Conservation (phyloP, 345 rosid species). For the Hirschfeldia incana region DNA sequence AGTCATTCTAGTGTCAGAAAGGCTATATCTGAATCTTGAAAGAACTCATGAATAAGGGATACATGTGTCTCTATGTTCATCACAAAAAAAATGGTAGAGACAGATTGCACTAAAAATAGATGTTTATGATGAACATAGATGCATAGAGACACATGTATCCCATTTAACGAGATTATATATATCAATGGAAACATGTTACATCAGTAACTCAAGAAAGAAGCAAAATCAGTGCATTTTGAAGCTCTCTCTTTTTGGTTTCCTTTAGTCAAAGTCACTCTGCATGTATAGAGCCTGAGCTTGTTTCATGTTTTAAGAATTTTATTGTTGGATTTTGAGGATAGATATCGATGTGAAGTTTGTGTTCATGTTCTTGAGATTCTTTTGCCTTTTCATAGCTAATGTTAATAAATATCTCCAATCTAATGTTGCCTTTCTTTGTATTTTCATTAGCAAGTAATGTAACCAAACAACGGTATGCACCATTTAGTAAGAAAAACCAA, state of each 20-base stretch:
- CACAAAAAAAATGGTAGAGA: too few relatives aligned
- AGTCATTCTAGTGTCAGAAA: too few relatives aligned
- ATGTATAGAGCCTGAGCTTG: conserved; percentile 37
- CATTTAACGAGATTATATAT: conserved; percentile 14
- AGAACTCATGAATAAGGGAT: too few relatives aligned
- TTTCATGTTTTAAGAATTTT: conserved; percentile 29
- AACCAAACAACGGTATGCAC: neutral
- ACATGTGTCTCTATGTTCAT: too few relatives aligned
- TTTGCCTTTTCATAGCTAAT: conserved; percentile 24
- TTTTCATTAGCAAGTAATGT: neutral
- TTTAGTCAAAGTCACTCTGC: conserved; percentile 14
- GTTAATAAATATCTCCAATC: conserved; percentile 15
- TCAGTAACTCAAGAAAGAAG: conserved; percentile 31
- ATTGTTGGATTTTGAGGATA: conserved; percentile 20
- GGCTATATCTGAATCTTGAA: too few relatives aligned
- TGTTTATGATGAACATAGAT: too few relatives aligned
- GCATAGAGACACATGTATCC: too few relatives aligned
- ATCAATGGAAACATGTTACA: conserved; percentile 66
- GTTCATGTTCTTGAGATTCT: conserved; percentile 32
- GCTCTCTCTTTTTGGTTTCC: neutral
- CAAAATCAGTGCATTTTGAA: neutral
- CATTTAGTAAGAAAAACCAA: neutral
- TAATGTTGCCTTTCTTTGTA: neutral
- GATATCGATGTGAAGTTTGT: conserved; percentile 36
- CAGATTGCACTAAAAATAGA: too few relatives aligned